A percentile compares a stretch with the other conserved stretches of the same genome.
These are phyloP conservation scores for Epichloe uncinata DNA, from an alignment of 2,329 filamentous ascomycete species.

Conservation along the genomic window DNA sequence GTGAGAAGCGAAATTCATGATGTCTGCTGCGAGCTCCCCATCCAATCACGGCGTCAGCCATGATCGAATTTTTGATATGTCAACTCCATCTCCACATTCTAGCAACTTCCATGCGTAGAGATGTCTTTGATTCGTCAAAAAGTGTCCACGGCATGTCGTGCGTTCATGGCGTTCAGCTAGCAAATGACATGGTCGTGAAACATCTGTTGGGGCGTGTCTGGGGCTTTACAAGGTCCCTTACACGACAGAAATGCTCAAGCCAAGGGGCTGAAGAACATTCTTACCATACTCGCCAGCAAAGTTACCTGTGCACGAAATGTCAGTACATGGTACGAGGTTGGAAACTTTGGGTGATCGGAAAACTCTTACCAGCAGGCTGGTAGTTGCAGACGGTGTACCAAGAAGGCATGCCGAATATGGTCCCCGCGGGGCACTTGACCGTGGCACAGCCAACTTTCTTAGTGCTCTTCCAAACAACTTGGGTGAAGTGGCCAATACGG, in stretches of 20 bases:
- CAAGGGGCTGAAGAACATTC: slow-evolving; percentile 33
- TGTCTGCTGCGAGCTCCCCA: slow-evolving; percentile 1
- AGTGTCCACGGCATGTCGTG: background rate
- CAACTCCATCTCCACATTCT: background rate
- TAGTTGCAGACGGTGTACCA: slow-evolving; percentile 89
- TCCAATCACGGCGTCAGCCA: background rate
- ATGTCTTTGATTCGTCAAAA: background rate
- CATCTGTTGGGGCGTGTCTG: background rate
- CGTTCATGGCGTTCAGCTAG: background rate
- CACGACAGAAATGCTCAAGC: slow-evolving; percentile 12
- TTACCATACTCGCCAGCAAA: background rate
- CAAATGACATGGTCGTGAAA: background rate
- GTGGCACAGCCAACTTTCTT: slow-evolving; percentile 44
- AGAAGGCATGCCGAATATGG: slow-evolving; percentile 35
- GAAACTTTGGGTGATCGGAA: background rate
- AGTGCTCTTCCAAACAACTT: slow-evolving; percentile 28
- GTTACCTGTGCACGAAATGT: slow-evolving; percentile 6
- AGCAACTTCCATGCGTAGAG: background rate
- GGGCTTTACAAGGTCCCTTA: slow-evolving; percentile 9
- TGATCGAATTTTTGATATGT: background rate
- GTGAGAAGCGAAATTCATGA: slow-evolving; percentile 18
- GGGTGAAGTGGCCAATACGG: slow-evolving; percentile 44
- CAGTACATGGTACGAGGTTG: background rate
- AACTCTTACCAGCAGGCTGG: slow-evolving; percentile 49
- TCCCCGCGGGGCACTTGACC: slow-evolving; percentile 47